Percentiles rank a stretch among this genome's conserved stretches.
phyloP scores from a whole-genome alignment of 1,139 yeast species.

The Casaregolazyma lundiana region DNA sequence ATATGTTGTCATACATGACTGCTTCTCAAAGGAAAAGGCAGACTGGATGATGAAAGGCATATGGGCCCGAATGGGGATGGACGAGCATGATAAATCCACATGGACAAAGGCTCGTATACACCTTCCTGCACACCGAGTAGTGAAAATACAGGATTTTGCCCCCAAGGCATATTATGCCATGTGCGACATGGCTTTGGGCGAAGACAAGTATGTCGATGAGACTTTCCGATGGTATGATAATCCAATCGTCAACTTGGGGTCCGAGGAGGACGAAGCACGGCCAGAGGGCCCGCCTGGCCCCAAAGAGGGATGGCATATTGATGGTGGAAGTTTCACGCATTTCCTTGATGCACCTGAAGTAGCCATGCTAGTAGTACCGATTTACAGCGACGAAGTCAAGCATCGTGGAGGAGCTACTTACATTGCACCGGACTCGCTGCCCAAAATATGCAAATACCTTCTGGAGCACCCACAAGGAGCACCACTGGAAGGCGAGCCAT shows the following conservation, averaged over 20 bases:
- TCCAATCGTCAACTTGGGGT: constrained; percentile 13
- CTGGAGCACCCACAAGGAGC: constrained; percentile 15
- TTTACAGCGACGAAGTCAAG: constrained; percentile 13
- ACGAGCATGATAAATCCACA: constrained; percentile 13
- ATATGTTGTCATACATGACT: constrained; percentile 15
- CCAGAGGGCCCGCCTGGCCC: constrained; percentile 13
- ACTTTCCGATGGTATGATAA: constrained; percentile 16
- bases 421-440: constrained; percentile 14
- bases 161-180: constrained; percentile 14
- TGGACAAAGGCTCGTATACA: constrained; percentile 10
- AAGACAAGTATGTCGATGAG: constrained; percentile 13
- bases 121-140: constrained; percentile 14
- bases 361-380: constrained; percentile 15
- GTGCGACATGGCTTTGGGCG: constrained; percentile 15
- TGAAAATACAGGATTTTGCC: constrained; percentile 12
- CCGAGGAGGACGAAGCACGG: constrained; percentile 12
- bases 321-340: constrained; percentile 16
- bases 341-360: constrained; percentile 16
- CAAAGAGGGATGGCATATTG: constrained; percentile 15
- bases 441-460: constrained; percentile 13
- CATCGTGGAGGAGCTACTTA: constrained; percentile 16
- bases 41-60: constrained; percentile 16
- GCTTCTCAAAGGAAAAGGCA: constrained; percentile 11
- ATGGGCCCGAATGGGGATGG: constrained; percentile 14
- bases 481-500: constrained; percentile 4